Evolutionary conservation across 495 filamentous ascomycete genomes (phyloP).

Genomic region (Haplographium delicatum): DNA sequence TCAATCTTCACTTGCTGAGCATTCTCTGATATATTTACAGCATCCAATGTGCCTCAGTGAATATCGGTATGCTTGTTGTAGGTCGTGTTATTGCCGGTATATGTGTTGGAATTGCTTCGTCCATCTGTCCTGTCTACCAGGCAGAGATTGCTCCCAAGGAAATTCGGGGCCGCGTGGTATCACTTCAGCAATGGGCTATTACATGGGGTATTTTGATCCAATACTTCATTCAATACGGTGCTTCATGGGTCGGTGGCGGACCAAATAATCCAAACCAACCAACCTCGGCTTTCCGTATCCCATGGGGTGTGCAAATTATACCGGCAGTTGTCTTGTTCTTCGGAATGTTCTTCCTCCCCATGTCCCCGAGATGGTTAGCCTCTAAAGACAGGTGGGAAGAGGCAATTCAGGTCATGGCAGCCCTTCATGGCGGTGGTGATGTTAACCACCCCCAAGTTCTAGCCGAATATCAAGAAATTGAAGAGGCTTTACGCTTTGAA

Average conservation of each 20-base stretch:
- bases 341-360: conserved; percentile 67
- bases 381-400: conserved; percentile 74
- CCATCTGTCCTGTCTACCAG: conserved; percentile 73
- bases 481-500: conserved; percentile 58
- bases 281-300: conserved; percentile 62
- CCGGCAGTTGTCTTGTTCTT: conserved; percentile 60
- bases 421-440: conserved; percentile 59
- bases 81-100: conserved; percentile 69
- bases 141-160: conserved; percentile 74
- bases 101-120: conserved; percentile 69
- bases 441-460: conserved; percentile 56
- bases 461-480: conserved; percentile 62
- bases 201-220: conserved; percentile 66
- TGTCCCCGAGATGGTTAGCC: conserved; percentile 71
- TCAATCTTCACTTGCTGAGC: neutral
- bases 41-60: conserved; percentile 55
- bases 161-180: conserved; percentile 72
- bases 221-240: conserved; percentile 70
- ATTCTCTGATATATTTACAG: conserved; percentile 19
- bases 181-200: conserved; percentile 71
- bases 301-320: conserved; percentile 68
- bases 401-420: conserved; percentile 53
- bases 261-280: conserved; percentile 51
- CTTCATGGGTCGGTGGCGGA: conserved; percentile 56
- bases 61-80: conserved; percentile 58